Percentiles rank a stretch among this genome's conserved stretches.
These are phyloP conservation scores for Apiospora phragmitis DNA, from an alignment of 2,329 filamentous ascomycete genomes.

Conservation along the genomic window DNA sequence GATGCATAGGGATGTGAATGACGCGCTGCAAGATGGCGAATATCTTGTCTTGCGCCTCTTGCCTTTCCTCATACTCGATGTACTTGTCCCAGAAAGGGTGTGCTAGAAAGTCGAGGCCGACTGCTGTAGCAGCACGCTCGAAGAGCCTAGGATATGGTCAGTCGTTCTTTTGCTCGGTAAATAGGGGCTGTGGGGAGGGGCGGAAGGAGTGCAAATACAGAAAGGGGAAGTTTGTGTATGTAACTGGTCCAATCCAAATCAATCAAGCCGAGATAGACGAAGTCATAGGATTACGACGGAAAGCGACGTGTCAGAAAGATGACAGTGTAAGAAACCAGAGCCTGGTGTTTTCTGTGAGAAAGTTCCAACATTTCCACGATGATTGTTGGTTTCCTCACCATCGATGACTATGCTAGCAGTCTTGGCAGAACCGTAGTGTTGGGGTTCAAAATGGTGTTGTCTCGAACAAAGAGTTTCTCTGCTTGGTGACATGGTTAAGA, in stretches of 20 bases:
- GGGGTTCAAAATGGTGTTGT: constrained; percentile 27
- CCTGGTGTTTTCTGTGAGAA: constrained; percentile 69
- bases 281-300: constrained; percentile 41
- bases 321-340: constrained; percentile 48
- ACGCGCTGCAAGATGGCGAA: constrained; percentile 82
- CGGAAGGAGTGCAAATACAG: constrained; percentile 63
- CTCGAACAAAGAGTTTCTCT: constrained; percentile 35
- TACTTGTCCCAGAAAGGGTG: constrained; percentile 99
- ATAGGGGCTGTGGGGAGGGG: constrained; percentile 30
- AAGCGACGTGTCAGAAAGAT: constrained; percentile 38
- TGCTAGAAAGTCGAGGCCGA: constrained; percentile 90
- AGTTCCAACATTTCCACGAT: constrained; percentile 51
- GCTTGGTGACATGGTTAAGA: constrained; percentile 56
- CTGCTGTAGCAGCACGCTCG: constrained; percentile 80
- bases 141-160: constrained; percentile 70
- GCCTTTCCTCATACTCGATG: constrained; percentile 91
- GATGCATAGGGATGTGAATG: constrained; percentile 89
- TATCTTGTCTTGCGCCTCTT: constrained; percentile 81
- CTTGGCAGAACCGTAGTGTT: constrained; percentile 32
- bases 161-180: constrained; percentile 23
- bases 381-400: constrained; percentile 71
- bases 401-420: constrained; percentile 41
- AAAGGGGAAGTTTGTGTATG: constrained; percentile 54
- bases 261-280: constrained; percentile 36
- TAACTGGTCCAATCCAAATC: constrained; percentile 49